Evolutionary conservation across 176 grass and related monocot species (phyloP), one percentile per base, ranked within the genome.

Genomic region (Calamus simplicifolius): DNA sequence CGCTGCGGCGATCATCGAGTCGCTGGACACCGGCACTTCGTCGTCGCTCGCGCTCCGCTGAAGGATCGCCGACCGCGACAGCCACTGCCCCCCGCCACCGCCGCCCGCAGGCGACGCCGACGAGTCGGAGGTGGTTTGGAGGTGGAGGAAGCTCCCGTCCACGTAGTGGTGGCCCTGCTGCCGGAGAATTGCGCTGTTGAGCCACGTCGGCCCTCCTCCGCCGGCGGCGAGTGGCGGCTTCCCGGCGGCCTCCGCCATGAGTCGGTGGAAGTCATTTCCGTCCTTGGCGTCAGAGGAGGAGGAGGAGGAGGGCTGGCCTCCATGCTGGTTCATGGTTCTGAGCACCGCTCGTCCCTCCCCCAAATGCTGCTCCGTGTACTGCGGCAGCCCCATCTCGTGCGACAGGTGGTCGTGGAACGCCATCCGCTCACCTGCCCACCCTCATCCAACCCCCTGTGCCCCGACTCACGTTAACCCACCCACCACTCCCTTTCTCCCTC

Each of bases 71-170:
- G 35, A 2, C 35, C 35, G 35, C 1, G 38, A 6, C 16, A 70
- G 43, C 56, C 56, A 59, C 30, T 59, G 55, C 43, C 6, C 56
- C 31, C 66, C 5, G 64, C 79, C 5, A 18, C 74, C 3, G 70
- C 69, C 4, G 57, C 68, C 6, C 55, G 56, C 0, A 19, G 64
- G 25, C 52, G 68, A 67, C 18, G 79, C 58, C 38, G 85, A 83
- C 27, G 85, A 84, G 15, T 80, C 85, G 53, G 80, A 79, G 51
- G 80, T 73, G 0, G 77, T 84, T 73, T 89, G 85, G 50, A 89
- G 77, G 67, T 89, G 85, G 54, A 89, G 80, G 73, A 89, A 84
- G 77, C 73, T 84, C 69, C 80, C 85, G 53, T 89, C 85, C 26
- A 57, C 77, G 67, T 84, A 83, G 65, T 19, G 64, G 4, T 67